Conservation (phyloP, 768 basidiomycete species). For the Pleurotus platypus region DNA sequence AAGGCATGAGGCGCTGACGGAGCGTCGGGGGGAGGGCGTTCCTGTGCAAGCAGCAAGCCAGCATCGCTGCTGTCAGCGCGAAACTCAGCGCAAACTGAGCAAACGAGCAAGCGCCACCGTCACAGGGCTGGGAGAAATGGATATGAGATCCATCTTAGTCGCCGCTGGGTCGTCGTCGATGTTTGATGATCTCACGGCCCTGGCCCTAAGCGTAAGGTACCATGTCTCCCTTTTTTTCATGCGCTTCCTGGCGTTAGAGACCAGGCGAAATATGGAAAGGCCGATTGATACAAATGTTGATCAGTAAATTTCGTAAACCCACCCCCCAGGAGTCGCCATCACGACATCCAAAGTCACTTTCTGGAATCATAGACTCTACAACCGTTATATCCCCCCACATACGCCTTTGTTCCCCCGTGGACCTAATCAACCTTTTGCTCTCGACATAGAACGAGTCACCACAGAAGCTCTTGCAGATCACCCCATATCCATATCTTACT, state of each 20-base stretch:
- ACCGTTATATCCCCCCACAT: neutral
- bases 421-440: neutral
- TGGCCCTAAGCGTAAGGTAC: slow-evolving; percentile 4
- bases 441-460: slow-evolving; percentile 3
- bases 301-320: slow-evolving; percentile 2
- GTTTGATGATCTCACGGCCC: slow-evolving; percentile 6
- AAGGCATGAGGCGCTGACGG: neutral
- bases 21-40: neutral
- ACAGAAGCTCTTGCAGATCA: slow-evolving; percentile 5
- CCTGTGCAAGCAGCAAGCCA: neutral
- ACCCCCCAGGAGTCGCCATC: slow-evolving; percentile 5
- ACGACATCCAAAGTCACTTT: slow-evolving; percentile 7
- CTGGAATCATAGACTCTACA: neutral
- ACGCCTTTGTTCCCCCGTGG: neutral
- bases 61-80: slow-evolving; percentile 3
- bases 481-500: neutral
- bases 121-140: slow-evolving; percentile 1
- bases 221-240: slow-evolving; percentile 5
- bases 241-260: slow-evolving; percentile 1
- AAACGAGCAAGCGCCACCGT: slow-evolving; percentile 4
- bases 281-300: slow-evolving; percentile 8
- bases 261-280: slow-evolving; percentile 6
- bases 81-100: slow-evolving; percentile 2
- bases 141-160: slow-evolving; percentile 6
- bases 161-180: slow-evolving; percentile 6